Percentiles rank a stretch among this genome's conserved stretches.
These are phyloP conservation scores for Tetrahymena thermophila DNA, from an alignment of 73 alveolate genomes.

Conservation along the genomic window DNA sequence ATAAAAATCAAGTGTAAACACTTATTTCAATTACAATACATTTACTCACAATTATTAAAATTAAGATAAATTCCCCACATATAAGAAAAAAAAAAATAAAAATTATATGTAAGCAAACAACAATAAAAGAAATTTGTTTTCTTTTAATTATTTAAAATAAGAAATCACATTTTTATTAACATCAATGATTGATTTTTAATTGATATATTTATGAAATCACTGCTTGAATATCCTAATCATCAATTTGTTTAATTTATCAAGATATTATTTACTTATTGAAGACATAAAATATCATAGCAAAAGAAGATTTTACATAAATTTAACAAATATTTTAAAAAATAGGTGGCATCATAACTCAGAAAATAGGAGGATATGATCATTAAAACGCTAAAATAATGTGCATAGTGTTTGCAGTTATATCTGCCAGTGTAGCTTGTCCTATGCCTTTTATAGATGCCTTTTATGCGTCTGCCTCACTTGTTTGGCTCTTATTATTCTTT, in stretches of 20 bases:
- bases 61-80: not conserved
- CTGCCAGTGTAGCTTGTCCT: slow-evolving; percentile 59
- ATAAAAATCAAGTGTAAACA: not conserved
- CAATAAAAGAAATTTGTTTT: no score
- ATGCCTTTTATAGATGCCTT: slow-evolving; percentile 59
- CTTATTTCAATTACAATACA: not conserved
- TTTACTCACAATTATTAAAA: not conserved
- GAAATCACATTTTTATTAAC: no score
- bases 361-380: slow-evolving; percentile 82
- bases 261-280: no score
- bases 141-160: no score
- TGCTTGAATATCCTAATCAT: no score
- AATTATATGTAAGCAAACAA: no score
- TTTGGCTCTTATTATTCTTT: slow-evolving; percentile 80
- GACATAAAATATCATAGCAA: no score
- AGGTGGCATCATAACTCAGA: slow-evolving; percentile 58
- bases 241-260: no score
- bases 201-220: not conserved
- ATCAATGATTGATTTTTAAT: no score
- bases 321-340: not conserved
- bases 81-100: no score
- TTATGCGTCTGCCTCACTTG: slow-evolving; percentile 41
- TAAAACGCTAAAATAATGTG: slow-evolving; percentile 61
- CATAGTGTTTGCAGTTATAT: slow-evolving; percentile 54
- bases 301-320: not conserved